Evolutionary conservation across 352 stramenopile species (phyloP).

Genomic region (Nothophytophthora sp.): DNA sequence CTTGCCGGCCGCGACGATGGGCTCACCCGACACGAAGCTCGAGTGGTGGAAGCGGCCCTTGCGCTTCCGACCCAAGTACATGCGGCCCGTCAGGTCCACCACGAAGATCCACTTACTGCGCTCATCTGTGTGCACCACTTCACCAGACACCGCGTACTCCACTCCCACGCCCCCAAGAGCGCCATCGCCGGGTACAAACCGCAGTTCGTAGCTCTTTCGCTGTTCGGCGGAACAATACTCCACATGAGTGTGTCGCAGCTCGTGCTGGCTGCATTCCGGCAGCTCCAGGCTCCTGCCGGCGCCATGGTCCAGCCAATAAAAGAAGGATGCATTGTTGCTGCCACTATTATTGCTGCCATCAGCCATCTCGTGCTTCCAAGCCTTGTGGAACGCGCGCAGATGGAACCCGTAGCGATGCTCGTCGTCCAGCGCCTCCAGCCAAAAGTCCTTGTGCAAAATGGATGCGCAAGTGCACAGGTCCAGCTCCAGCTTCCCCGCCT

Average conservation of each 20-base stretch:
- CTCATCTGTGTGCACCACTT: conserved; percentile 55
- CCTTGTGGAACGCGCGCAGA: conserved; percentile 63
- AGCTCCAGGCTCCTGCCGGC: conserved; percentile 42
- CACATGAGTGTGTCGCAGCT: conserved; percentile 46
- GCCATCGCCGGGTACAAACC: conserved; percentile 25
- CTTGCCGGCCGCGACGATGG: conserved; percentile 68
- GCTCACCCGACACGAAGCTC: conserved; percentile 67
- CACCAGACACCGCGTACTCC: conserved; percentile 34
- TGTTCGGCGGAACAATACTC: conserved; percentile 51
- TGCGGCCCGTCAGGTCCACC: conserved; percentile 33
- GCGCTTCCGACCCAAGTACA: conserved; percentile 72
- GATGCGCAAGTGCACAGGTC: no score
- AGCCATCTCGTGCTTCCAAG: conserved; percentile 55
- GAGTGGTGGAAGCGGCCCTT: conserved; percentile 81
- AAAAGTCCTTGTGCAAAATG: conserved; percentile 74
- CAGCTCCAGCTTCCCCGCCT: no score
- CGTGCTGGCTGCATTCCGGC: conserved; percentile 51
- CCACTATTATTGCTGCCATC: not conserved
- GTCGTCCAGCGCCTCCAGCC: conserved; percentile 71
- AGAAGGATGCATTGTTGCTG: conserved; percentile 46
- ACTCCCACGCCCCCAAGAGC: conserved; percentile 10
- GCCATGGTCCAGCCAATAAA: conserved; percentile 73
- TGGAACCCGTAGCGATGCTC: conserved; percentile 78
- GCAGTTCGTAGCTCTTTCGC: conserved; percentile 43
- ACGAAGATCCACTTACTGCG: conserved; percentile 84